These are phyloP conservation scores for Pseudonitzschia delicatissima DNA, from an alignment of 108 stramenopile genomes.

Conservation along the genomic window DNA sequence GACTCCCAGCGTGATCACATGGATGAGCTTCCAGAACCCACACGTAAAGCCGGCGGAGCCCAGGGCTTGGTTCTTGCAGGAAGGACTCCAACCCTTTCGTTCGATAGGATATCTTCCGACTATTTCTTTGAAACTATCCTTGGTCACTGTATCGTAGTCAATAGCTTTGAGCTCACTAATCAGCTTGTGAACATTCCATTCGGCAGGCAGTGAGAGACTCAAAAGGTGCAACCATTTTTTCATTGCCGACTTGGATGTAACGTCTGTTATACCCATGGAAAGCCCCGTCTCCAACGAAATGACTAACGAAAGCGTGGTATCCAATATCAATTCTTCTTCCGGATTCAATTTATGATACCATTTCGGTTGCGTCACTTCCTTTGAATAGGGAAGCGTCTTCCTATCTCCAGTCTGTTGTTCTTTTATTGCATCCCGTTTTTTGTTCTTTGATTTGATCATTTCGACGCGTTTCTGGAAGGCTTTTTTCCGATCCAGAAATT, in stretches of 20 bases:
- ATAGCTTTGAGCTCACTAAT: constrained; percentile 41
- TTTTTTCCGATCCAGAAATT: constrained; percentile 19
- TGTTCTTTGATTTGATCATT: constrained; percentile 14
- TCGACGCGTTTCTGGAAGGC: constrained; percentile 10
- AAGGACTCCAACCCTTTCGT: constrained; percentile 35
- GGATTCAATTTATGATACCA: constrained; percentile 14
- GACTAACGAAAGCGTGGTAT: constrained; percentile 63
- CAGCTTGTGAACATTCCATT: constrained; percentile 54
- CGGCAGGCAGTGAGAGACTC: constrained; percentile 54
- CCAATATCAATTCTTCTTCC: constrained; percentile 66
- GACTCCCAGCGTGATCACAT: constrained; percentile 68
- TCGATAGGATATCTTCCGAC: constrained; percentile 16
- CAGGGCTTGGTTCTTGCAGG: constrained; percentile 18
- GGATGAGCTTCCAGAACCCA: constrained; percentile 84
- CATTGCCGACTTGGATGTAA: constrained; percentile 35
- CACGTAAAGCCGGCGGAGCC: constrained; percentile 52
- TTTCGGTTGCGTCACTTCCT: constrained; percentile 21
- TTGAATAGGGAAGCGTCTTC: constrained; percentile 32
- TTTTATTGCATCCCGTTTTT: too few relatives aligned
- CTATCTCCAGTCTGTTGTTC: constrained; percentile 5
- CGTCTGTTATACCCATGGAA: constrained; percentile 37
- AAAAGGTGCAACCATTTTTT: constrained; percentile 66
- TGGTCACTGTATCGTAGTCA: constrained; percentile 32
- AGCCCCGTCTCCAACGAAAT: constrained; percentile 49
- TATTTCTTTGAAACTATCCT: constrained; percentile 35